Base-by-base conservation (phyloP, 495 filamentous ascomycete genomes). In the Aspergillus panamensis region DNA sequence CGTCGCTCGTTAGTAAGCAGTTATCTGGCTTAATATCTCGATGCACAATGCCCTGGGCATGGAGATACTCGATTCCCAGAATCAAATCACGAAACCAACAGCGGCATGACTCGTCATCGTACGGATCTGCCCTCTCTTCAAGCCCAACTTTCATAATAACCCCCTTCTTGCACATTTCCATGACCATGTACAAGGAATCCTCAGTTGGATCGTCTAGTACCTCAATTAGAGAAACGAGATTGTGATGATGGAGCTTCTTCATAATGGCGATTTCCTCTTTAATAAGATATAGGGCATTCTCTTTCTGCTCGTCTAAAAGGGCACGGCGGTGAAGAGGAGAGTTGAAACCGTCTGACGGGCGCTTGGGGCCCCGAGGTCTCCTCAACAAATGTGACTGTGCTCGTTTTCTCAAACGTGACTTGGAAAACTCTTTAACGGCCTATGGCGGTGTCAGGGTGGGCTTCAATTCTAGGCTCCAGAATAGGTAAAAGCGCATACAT, bases 11-110 rank as follows among this genome's bases (percentile, higher is more conserved):
- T 33, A 97, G 77, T 2, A 98, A 81, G 52, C 96, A 86, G 63
- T 98, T 98, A 71, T 97, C 94, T 0, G 94, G 94, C 68, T 98
- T 98, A 76, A 98, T 97, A 70, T 98, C 94, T 55, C 95, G 87
- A 71, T 98, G 94, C 12, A 96, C 87, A 53, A 97, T 88, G 3
- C 94, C 93, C 73, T 97, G 95, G 1, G 90, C 86, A 76, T 98
- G 94, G 25, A 98, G 72, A 70, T 97, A 98, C 71, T 98, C 94
- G 62, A 98, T 95, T 16, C 92, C 94, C 35, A 98, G 72, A 51
- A 98, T 93, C 71, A 98, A 79, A 74, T 98, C 94, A 45, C 94
- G 87, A 68, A 98, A 97, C 90, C 90, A 97, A 62, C 82, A 84
- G 60, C 94, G 83, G 69, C 92, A 97, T 29, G 78, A 77, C 65